These are phyloP conservation scores for Arachnomyces sp. DNA, from an alignment of 2,329 filamentous ascomycete species.

Conservation along the genomic window DNA sequence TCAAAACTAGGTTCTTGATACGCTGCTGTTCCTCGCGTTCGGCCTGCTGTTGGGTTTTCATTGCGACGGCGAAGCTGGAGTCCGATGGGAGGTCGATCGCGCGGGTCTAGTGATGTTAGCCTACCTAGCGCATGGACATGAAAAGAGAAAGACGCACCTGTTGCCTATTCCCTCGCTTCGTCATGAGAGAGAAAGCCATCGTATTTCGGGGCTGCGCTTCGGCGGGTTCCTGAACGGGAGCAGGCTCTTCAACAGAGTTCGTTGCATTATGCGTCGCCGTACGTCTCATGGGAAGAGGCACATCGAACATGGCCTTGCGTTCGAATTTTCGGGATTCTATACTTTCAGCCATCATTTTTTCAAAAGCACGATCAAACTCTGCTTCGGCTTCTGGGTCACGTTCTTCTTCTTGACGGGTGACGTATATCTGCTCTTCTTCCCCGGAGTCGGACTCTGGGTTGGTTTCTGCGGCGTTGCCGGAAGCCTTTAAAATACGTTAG, in stretches of 20 bases:
- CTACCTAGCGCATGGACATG: background rate
- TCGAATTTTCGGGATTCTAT: conserved; percentile 93
- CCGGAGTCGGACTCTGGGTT: conserved; percentile 54
- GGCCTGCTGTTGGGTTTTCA: conserved; percentile 91
- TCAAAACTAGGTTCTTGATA: conserved; percentile 95
- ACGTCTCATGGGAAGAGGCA: conserved; percentile 85
- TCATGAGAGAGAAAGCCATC: conserved; percentile 96
- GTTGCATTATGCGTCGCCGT: conserved; percentile 53
- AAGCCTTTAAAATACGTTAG: conserved; percentile 25
- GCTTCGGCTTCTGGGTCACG: conserved; percentile 90
- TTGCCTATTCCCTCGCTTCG: conserved; percentile 90
- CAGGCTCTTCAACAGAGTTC: conserved; percentile 26
- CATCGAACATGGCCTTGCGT: conserved; percentile 86
- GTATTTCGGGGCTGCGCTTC: conserved; percentile 43
- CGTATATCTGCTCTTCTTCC: conserved; percentile 81
- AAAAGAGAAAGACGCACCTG: conserved; percentile 50
- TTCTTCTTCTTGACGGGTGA: conserved; percentile 82
- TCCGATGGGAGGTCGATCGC: conserved; percentile 80
- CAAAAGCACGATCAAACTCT: conserved; percentile 95
- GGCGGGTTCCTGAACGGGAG: conserved; percentile 21
- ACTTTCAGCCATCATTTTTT: conserved; percentile 97
- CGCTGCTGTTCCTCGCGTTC: conserved; percentile 94
- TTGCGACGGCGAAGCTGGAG: conserved; percentile 88
- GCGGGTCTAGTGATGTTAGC: conserved; percentile 55
- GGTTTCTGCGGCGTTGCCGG: conserved; percentile 38